Evolutionary conservation across 1,284 basidiomycete species (phyloP), one percentile per base, ranked within the genome.

Genomic region (Fomitopsis schrenkii): DNA sequence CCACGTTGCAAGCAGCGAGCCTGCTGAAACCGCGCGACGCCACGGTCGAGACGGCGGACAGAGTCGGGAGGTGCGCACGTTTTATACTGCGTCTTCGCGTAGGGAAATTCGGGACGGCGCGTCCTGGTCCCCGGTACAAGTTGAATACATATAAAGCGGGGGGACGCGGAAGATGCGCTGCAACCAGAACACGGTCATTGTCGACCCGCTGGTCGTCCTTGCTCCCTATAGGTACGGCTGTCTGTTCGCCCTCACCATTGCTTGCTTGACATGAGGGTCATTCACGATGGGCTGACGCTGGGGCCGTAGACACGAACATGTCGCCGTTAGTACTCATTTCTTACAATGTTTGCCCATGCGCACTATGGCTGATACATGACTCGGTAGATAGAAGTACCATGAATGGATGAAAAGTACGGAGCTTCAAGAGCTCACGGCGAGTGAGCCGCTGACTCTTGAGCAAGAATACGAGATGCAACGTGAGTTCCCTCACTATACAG

Each of bases 381-480:
- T 26, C 26, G 30, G 30, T 57, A 33, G 41, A 10, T 33, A 95
- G 93, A 90, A 76, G 70, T 98, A 98, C 70, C 89, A 97, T 72
- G 81, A 84, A 68, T 98, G 96, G 96, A 97, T 98, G 96, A 79
- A 84, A 54, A 84, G 86, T 72, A 82, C 85, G 15, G 85, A 87
- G 64, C 78, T 98, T 56, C 83, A 89, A 56, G 82, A 87, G 64
- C 79, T 90, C 38, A 98, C 95, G 0, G 95, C 95, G 1, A 95
- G 92, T 59, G 95, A 97, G 69, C 88, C 89, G 6, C 80, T 98
- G 42, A 85, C 82, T 0, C 76, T 95, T 10, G 88, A 92, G 58
- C 86, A 97, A 71, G 97, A 98, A 71, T 90, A 90, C 65, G 90
- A 90, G 22, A 98, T 98, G 95, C 95, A 98, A 74, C 79, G 94